A percentile compares a stretch with the other conserved stretches of the same genome.
These are phyloP conservation scores for Neurospora tetrasperma DNA, from an alignment of 495 filamentous ascomycete species.

Conservation along the genomic window DNA sequence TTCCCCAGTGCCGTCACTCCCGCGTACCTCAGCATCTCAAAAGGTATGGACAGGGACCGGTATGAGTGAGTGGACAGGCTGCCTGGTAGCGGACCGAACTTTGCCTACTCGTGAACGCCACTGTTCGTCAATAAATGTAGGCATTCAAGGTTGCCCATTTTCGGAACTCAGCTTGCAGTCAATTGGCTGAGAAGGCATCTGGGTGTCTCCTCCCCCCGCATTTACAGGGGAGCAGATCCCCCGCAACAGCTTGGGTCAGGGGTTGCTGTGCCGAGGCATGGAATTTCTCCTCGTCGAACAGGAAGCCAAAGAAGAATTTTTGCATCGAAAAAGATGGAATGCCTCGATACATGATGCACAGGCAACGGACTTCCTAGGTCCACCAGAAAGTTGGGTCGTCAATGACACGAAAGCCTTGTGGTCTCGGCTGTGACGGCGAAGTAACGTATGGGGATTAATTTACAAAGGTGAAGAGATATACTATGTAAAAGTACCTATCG, in stretches of 20 bases:
- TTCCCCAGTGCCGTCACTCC: background rate
- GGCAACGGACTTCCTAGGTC: background rate
- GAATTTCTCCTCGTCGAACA: background rate
- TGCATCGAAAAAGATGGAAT: background rate
- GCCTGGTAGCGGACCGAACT: background rate
- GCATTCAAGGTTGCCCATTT: background rate
- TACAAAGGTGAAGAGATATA: background rate
- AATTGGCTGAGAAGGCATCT: conserved; percentile 3
- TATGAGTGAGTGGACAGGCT: background rate
- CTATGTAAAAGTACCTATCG: background rate
- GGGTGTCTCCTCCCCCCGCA: conserved; percentile 9
- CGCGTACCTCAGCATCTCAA: background rate
- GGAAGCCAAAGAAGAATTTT: background rate
- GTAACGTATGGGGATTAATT: background rate
- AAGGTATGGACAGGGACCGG: background rate
- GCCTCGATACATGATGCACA: background rate
- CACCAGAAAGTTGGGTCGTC: background rate
- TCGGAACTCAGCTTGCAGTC: background rate
- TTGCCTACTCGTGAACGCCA: background rate
- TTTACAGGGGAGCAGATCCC: conserved; percentile 11
- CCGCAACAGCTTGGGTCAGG: conserved; percentile 3
- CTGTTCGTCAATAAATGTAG: background rate
- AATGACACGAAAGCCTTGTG: background rate
- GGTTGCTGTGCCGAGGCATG: conserved; percentile 9
- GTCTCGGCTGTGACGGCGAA: background rate